Evolutionary conservation across 768 basidiomycete genomes (phyloP), one percentile per base, ranked within the genome.

Genomic region (Aureoboletus auriporus): DNA sequence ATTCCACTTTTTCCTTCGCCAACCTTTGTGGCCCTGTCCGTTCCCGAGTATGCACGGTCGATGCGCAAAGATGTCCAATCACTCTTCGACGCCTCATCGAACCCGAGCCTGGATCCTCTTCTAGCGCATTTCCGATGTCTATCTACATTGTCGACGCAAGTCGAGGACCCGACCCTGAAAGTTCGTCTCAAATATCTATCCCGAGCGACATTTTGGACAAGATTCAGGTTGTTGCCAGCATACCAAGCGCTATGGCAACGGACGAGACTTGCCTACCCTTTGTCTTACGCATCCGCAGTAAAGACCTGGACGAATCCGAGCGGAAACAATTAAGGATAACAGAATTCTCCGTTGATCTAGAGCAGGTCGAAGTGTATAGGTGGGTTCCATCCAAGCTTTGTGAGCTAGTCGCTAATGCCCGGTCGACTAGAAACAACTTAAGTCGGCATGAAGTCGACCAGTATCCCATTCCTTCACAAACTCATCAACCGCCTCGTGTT

Each of bases 331-430:
- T 93, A 13, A 79, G 76, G 47, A 58, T 89, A 16, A 70, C 74
- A 23, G 76, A 73, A 6, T 76, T 91, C 51, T 66, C 71, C 6
- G 64, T 84, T 6, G 75, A 84, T 47, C 55, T 89, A 27, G 63
- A 77, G 30, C 89, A 93, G 53, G 65, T 69, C 35, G 89, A 92
- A 58, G 74, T 74, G 45, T 84, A 75, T 65, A 74, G 84, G 89
- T 89, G 30, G 78, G 60, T 37, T 44, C 14, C 27, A 36, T 48
- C 5, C 13, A 37, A 53, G 36, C 14, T 29, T 43, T 11, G 27
- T 41, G 42, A 37, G 20, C 37, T 12, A 10, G 12, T 40, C 54
- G 41, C 56, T 61, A 17, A 58, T 27, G 38, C 20, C 39, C 35
- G 13, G 3, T 40, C 11, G 11, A 48, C 13, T 55, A 84, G 81